phyloP scores from a whole-genome alignment of 768 basidiomycete genomes.

The Leccinum fibrillosum region DNA sequence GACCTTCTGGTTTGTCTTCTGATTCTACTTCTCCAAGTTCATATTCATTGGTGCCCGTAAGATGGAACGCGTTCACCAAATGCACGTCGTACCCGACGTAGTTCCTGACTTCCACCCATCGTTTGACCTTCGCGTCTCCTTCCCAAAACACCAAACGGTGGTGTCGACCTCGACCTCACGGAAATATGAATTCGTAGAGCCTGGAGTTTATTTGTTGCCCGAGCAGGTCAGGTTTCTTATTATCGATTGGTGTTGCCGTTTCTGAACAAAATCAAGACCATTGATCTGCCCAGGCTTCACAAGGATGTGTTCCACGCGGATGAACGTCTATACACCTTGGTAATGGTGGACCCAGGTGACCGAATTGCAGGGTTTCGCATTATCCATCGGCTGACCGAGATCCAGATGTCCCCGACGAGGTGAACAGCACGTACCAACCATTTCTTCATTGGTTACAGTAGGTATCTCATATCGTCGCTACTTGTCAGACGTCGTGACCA shows the following conservation, averaged over 20 bases:
- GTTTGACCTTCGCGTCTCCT: slow-evolving; percentile 68
- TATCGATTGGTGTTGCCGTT: background rate
- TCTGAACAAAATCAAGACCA: slow-evolving; percentile 45
- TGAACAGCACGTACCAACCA: slow-evolving; percentile 58
- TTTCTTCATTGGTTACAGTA: slow-evolving; percentile 88
- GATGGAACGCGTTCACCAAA: slow-evolving; percentile 93
- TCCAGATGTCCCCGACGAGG: slow-evolving; percentile 81
- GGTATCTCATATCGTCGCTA: slow-evolving; percentile 17
- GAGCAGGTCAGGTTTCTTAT: slow-evolving; percentile 52
- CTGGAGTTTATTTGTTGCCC: slow-evolving; percentile 66
- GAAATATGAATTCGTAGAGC: slow-evolving; percentile 49
- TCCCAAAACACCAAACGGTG: slow-evolving; percentile 34
- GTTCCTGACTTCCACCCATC: slow-evolving; percentile 68
- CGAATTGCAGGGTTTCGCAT: slow-evolving; percentile 22
- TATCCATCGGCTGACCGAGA: slow-evolving; percentile 6
- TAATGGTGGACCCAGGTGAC: slow-evolving; percentile 85
- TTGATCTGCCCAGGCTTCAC: slow-evolving; percentile 58
- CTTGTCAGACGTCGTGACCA: background rate
- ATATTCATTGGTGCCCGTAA: slow-evolving; percentile 26
- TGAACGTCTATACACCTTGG: slow-evolving; percentile 76
- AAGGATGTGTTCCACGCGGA: slow-evolving; percentile 82
- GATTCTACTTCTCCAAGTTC: background rate
- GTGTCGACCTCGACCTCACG: slow-evolving; percentile 17
- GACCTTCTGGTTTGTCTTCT: slow-evolving; percentile 64
- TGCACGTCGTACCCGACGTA: slow-evolving; percentile 88